Evolutionary conservation across 2,329 filamentous ascomycete genomes (phyloP).

Genomic region (Hymenoscyphus fraxineus): DNA sequence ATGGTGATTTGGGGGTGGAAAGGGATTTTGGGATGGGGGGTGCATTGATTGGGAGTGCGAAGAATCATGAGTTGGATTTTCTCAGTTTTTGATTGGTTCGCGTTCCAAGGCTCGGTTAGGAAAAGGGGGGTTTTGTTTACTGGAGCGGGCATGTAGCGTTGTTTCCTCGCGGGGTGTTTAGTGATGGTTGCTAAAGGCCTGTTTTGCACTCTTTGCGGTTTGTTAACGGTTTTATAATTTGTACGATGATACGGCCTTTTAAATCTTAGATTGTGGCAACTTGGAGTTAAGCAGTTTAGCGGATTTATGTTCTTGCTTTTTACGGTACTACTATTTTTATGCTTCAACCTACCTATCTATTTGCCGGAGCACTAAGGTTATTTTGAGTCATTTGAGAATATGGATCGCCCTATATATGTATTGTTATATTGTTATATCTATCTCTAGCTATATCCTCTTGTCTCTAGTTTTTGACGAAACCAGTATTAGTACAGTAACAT

Average conservation of each 20-base stretch:
- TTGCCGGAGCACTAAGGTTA: too few relatives aligned
- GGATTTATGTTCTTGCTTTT: too few relatives aligned
- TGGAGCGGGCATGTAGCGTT: not conserved
- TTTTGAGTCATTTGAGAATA: too few relatives aligned
- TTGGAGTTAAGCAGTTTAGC: too few relatives aligned
- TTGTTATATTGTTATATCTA: too few relatives aligned
- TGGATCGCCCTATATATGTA: too few relatives aligned
- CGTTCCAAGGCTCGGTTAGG: not conserved
- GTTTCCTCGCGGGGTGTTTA: not conserved
- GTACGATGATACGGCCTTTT: not conserved
- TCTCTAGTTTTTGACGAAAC: too few relatives aligned
- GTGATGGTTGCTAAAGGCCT: not conserved
- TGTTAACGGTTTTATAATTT: not conserved
- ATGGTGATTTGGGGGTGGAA: not conserved
- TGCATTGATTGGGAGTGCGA: slow-evolving; percentile 16
- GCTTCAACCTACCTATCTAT: too few relatives aligned
- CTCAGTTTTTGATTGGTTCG: slow-evolving; percentile 35
- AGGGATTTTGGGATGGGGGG: not conserved
- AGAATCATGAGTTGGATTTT: slow-evolving; percentile 41
- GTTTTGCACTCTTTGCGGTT: not conserved
- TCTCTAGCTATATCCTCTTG: too few relatives aligned
- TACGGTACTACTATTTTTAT: too few relatives aligned
- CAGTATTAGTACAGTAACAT: too few relatives aligned
- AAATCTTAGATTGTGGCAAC: too few relatives aligned
- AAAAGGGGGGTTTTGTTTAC: not conserved